phyloP scores from a whole-genome alignment of 306 rosid genomes.

The Corylus avellana region DNA sequence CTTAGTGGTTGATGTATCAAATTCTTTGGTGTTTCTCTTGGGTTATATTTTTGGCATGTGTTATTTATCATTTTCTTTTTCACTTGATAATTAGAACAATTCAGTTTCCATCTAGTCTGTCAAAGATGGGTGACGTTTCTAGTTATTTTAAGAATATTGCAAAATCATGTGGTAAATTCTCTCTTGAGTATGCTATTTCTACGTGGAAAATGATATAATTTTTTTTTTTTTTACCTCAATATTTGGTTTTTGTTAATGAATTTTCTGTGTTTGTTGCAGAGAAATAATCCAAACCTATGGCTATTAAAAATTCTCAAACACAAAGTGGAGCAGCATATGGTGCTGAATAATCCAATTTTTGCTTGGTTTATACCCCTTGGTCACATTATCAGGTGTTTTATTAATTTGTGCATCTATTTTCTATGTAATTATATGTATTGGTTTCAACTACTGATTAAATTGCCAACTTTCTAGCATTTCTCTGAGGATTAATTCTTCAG shows the following conservation, averaged over 20 bases:
- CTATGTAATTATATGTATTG: too few species aligned
- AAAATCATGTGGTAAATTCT: background rate
- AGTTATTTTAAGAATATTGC: background rate
- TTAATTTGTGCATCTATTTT: too few species aligned
- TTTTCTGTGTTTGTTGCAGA: constrained; percentile 36
- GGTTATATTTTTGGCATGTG: background rate
- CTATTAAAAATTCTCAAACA: constrained; percentile 51
- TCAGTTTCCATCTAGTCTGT: background rate
- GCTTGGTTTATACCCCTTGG: constrained; percentile 19
- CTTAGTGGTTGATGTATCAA: too few species aligned
- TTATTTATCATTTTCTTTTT: background rate
- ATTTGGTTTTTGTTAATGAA: constrained; percentile 7
- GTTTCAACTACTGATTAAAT: background rate
- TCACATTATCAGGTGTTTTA: constrained; percentile 63
- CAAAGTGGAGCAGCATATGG: constrained; percentile 48
- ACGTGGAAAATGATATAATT: background rate
- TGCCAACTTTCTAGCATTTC: background rate
- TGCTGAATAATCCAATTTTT: constrained; percentile 48
- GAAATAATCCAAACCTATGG: constrained; percentile 42
- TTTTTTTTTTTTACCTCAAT: constrained; percentile 5
- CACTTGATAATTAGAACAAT: background rate
- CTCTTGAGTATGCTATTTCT: background rate
- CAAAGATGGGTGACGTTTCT: background rate
- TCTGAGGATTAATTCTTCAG: background rate
- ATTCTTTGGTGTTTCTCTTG: background rate